Evolutionary conservation across 1,139 yeast species (phyloP).

Genomic region (Magnusiomyces suaveolens): DNA sequence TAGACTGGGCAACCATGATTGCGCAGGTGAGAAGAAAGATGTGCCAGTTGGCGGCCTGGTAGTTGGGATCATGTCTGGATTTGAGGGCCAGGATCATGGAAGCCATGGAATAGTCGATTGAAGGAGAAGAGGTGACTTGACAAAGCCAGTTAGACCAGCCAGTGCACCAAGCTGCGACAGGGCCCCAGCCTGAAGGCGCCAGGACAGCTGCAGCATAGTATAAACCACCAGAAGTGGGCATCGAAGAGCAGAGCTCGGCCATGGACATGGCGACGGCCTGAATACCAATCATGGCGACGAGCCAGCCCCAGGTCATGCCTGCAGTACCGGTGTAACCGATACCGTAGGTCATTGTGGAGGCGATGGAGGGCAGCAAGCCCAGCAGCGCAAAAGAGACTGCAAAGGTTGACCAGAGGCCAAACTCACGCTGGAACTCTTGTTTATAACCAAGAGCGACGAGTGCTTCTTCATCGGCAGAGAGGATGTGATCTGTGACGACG

Average conservation of each 20-base stretch:
- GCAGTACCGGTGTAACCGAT: slow-evolving; percentile 46
- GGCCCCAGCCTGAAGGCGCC: slow-evolving; percentile 44
- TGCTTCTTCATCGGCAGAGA: slow-evolving; percentile 24
- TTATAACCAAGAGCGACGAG: slow-evolving; percentile 54
- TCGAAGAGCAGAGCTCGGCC: slow-evolving; percentile 51
- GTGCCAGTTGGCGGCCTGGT: slow-evolving; percentile 43
- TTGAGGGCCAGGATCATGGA: slow-evolving; percentile 50
- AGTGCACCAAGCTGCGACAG: slow-evolving; percentile 49
- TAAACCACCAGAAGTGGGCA: slow-evolving; percentile 61
- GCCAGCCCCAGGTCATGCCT: slow-evolving; percentile 60
- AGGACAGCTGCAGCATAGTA: slow-evolving; percentile 48
- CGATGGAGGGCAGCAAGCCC: slow-evolving; percentile 58
- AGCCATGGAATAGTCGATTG: slow-evolving; percentile 55
- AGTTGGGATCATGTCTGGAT: slow-evolving; percentile 31
- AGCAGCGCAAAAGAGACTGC: slow-evolving; percentile 61
- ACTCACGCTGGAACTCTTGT: slow-evolving; percentile 57
- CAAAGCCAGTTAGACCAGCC: slow-evolving; percentile 54
- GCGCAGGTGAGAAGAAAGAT: slow-evolving; percentile 44
- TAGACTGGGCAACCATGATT: slow-evolving; percentile 43
- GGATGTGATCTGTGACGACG: slow-evolving; percentile 21
- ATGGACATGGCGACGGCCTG: slow-evolving; percentile 43
- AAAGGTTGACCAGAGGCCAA: slow-evolving; percentile 50
- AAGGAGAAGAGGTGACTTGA: slow-evolving; percentile 52
- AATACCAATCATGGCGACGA: slow-evolving; percentile 43
- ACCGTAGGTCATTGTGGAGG: slow-evolving; percentile 34